Evolutionary conservation across 2,329 filamentous ascomycete genomes (phyloP).

Genomic region (Ophiocordyceps camponoti-saundersi): DNA sequence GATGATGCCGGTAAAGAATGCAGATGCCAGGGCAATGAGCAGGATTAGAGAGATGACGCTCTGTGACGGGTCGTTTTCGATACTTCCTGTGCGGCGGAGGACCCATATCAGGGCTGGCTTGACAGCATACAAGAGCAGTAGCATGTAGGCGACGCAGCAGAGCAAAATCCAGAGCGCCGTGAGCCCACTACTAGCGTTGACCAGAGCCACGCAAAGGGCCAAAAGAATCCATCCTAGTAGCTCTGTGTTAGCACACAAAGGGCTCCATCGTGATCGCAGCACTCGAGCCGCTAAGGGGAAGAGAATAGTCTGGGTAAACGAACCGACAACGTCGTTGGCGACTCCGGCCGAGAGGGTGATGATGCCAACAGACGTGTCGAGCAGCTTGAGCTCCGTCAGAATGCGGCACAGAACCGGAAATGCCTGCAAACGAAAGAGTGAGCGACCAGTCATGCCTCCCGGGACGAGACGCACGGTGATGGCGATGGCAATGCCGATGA

Average conservation of each 20-base stretch:
- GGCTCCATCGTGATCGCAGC: neutral
- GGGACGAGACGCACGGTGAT: constrained; percentile 42
- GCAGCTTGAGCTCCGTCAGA: constrained; percentile 73
- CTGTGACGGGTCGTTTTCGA: constrained; percentile 81
- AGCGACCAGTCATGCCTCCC: neutral
- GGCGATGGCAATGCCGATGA: constrained; percentile 83
- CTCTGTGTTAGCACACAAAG: neutral
- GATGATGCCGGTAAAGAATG: constrained; percentile 81
- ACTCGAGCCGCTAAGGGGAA: neutral
- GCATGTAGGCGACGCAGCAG: constrained; percentile 53
- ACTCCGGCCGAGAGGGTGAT: constrained; percentile 84
- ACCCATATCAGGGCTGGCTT: constrained; percentile 61
- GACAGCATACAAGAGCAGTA: constrained; percentile 59
- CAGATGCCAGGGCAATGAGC: constrained; percentile 57
- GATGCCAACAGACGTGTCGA: constrained; percentile 68
- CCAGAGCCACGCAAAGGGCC: constrained; percentile 80
- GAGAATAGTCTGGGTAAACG: constrained; percentile 1
- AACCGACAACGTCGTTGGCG: constrained; percentile 58
- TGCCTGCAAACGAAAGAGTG: constrained; percentile 18
- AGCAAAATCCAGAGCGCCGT: constrained; percentile 76
- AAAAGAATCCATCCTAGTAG: constrained; percentile 59
- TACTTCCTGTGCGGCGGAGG: constrained; percentile 53
- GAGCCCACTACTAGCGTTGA: constrained; percentile 71
- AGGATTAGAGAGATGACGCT: constrained; percentile 69
- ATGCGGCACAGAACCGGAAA: constrained; percentile 91